Evolutionary conservation across 2,329 filamentous ascomycete genomes (phyloP).

Genomic region (Incumbomyces lentus): DNA sequence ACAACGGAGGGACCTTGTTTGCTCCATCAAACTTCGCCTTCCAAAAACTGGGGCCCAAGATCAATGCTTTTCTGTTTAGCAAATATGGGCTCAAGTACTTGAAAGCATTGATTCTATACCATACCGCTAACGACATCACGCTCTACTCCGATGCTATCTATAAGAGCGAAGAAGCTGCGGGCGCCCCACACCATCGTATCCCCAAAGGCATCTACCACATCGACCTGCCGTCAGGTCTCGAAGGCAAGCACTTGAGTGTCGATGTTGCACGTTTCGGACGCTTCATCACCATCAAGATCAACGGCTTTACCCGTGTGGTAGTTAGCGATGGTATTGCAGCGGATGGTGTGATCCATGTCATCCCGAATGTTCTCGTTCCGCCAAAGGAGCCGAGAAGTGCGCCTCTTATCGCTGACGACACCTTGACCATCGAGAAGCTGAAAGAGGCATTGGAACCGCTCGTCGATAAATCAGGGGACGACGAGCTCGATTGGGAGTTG

Average conservation of each 20-base stretch:
- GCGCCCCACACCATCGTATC: conserved; percentile 19
- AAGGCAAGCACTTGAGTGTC: conserved; percentile 55
- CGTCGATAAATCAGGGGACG: conserved; percentile 24
- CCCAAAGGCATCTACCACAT: conserved; percentile 42
- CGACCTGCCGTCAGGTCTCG: conserved; percentile 63
- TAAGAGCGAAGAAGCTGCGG: conserved; percentile 27
- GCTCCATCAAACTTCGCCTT: conserved; percentile 77
- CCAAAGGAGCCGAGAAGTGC: conserved; percentile 45
- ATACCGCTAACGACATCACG: conserved; percentile 62
- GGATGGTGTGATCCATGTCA: conserved; percentile 75
- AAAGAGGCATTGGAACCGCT: conserved; percentile 44
- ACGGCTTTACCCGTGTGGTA: conserved; percentile 57
- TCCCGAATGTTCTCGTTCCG: conserved; percentile 64
- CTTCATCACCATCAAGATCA: conserved; percentile 62
- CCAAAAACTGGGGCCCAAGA: conserved; percentile 55
- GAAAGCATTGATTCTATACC: conserved; percentile 66
- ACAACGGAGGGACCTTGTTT: conserved; percentile 64
- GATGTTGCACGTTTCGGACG: conserved; percentile 61
- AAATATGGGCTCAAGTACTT: conserved; percentile 64
- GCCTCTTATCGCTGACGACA: conserved; percentile 29
- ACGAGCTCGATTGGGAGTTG: conserved; percentile 3
- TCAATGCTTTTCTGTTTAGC: conserved; percentile 81
- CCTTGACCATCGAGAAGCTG: conserved; percentile 51
- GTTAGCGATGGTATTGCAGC: conserved; percentile 61
- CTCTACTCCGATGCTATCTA: conserved; percentile 80